Conservation (phyloP, 2,329 filamentous ascomycete species). For the Microsporum audouinii region DNA sequence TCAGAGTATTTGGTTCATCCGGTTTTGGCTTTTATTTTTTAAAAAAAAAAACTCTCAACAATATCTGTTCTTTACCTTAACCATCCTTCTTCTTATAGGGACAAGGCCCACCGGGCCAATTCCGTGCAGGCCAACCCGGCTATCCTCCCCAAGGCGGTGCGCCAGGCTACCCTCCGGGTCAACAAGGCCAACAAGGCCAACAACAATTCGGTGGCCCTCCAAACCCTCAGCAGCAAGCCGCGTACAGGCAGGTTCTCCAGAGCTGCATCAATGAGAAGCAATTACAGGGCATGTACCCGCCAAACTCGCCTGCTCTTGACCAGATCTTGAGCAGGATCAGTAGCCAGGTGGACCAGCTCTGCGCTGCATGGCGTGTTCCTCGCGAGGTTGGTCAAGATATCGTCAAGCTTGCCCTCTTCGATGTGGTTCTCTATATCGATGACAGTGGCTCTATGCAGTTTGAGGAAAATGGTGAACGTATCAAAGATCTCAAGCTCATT, state of each 20-base stretch:
- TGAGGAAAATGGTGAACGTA: conserved; percentile 54
- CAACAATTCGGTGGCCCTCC: conserved; percentile 24
- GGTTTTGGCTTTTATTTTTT: conserved; percentile 2
- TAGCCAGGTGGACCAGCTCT: conserved; percentile 44
- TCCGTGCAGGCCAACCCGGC: conserved; percentile 21
- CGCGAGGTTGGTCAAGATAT: conserved; percentile 53
- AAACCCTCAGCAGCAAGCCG: conserved; percentile 40
- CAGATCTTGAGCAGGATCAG: conserved; percentile 41
- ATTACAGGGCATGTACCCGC: conserved; percentile 48
- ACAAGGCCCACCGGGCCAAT: conserved; percentile 24
- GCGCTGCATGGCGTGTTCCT: conserved; percentile 46
- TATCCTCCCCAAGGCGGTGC: conserved; percentile 23
- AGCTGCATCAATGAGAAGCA: conserved; percentile 49
- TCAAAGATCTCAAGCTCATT: conserved; percentile 55
- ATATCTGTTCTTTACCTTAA: conserved; percentile 1
- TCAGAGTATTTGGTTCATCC: not conserved
- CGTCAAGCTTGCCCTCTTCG: conserved; percentile 51
- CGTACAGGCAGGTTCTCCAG: conserved; percentile 47
- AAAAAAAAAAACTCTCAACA: not conserved
- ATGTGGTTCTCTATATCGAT: conserved; percentile 54
- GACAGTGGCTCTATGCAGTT: conserved; percentile 61
- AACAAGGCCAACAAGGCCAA: conserved; percentile 24
- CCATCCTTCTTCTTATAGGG: conserved; percentile 8
- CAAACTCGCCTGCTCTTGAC: conserved; percentile 40
- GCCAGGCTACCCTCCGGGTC: conserved; percentile 22